Base-by-base conservation (phyloP, 345 rosid genomes). In the Eucalyptus regnans region DNA sequence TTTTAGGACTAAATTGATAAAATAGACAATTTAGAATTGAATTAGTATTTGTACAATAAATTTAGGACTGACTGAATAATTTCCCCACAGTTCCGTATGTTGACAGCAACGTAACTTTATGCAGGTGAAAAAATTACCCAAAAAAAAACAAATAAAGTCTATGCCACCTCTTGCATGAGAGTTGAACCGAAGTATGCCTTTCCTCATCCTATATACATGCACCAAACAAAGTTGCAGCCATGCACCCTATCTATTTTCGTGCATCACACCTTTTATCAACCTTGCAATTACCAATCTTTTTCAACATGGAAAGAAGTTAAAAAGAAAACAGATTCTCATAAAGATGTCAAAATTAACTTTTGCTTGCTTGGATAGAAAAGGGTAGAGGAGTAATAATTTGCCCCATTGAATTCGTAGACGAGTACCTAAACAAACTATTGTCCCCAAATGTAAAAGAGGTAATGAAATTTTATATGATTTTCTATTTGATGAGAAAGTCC, bases 1-100 rank as follows among this genome's bases (percentile, higher is more conserved):
- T n/a, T 64, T 64, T 64, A n/a, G 1, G 9, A 14, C 0, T 64
- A 64, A 64, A 64, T 64, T 64, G 76, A 29, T 64, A n/a, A n/a
- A 64, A 64, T n/a, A 1, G 9, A 64, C 16, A 64, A 4, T 64
- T 64, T 7, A n/a, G 9, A 14, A 64, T 13, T 13, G 17, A 64
- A 64, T 64, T 5, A 4, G 15, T 7, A n/a, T 64, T 7, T 7
- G 4, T n/a, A 14, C 5, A n/a, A 64, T n/a, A 64, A 11, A 7
- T 64, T 64, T 64, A 64, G 0, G 9, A 7, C 5, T n/a, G 20
- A 14, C 0, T 4, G 1, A n/a, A 7, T 16, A 64, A 64, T 64
- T 64, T 64, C 5, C 41, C 3, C 76, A 64, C 0, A n/a, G 9
- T 64, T 64, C 4, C 2, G 2, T 64, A 64, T n/a, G 76, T 8